phyloP scores from a whole-genome alignment of 2,329 filamentous ascomycete genomes.

The Xylaria sp. region DNA sequence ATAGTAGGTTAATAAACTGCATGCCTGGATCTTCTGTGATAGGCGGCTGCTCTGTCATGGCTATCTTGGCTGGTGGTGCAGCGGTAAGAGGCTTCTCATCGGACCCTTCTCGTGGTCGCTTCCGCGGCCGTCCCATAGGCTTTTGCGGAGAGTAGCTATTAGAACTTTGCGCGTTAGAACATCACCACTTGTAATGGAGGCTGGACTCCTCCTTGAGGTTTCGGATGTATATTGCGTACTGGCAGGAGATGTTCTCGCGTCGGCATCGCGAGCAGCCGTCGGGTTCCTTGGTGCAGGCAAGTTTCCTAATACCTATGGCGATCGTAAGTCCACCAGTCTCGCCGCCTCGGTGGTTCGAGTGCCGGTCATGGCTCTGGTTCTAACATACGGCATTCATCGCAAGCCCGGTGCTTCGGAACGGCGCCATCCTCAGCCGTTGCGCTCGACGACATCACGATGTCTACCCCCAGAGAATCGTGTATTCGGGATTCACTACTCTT shows the following conservation, averaged over 20 bases:
- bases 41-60: constrained; percentile 43
- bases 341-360: neutral
- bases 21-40: constrained; percentile 45
- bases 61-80: constrained; percentile 38
- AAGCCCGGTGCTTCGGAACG: constrained; percentile 66
- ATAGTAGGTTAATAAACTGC: constrained; percentile 44
- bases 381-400: constrained; percentile 73
- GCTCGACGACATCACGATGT: constrained; percentile 29
- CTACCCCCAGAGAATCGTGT: neutral
- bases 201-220: neutral
- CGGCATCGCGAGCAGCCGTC: constrained; percentile 69
- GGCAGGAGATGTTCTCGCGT: constrained; percentile 65
- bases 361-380: neutral
- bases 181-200: neutral
- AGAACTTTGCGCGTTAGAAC: constrained; percentile 7
- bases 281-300: constrained; percentile 71
- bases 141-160: constrained; percentile 69
- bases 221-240: constrained; percentile 42
- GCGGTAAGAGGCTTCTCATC: constrained; percentile 26
- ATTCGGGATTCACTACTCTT: neutral
- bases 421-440: constrained; percentile 27
- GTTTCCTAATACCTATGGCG: constrained; percentile 66
- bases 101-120: constrained; percentile 56
- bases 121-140: constrained; percentile 72
- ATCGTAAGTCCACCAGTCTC: constrained; percentile 11